phyloP scores from a whole-genome alignment of 2,329 filamentous ascomycete genomes.

The Cladosporium sp. region DNA sequence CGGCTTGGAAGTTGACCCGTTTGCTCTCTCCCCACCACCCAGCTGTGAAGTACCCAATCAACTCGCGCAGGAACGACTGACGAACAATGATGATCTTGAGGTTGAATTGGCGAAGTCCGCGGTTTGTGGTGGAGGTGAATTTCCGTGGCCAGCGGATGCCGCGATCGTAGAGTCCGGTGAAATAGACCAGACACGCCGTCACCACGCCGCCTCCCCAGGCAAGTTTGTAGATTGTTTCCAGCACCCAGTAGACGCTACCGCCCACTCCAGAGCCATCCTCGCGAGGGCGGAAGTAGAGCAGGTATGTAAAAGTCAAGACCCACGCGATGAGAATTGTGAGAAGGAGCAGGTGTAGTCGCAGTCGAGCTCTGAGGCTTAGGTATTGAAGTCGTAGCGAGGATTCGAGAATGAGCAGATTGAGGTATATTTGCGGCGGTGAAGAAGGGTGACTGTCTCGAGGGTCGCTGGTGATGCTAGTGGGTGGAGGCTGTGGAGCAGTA shows the following conservation, averaged over 20 bases:
- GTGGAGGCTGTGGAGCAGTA: slow-evolving; percentile 32
- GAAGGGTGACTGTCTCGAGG: slow-evolving; percentile 79
- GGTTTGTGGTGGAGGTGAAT: slow-evolving; percentile 85
- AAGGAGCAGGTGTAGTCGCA: slow-evolving; percentile 91
- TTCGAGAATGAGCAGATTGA: slow-evolving; percentile 95
- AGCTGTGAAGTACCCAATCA: slow-evolving; percentile 48
- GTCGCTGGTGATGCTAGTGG: slow-evolving; percentile 50
- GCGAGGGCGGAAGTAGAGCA: slow-evolving; percentile 88
- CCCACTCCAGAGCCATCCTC: slow-evolving; percentile 90
- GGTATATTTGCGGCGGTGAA: slow-evolving; percentile 91
- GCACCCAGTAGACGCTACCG: slow-evolving; percentile 92
- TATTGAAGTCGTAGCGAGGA: slow-evolving; percentile 90
- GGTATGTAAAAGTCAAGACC: slow-evolving; percentile 81
- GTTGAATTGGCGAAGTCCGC: slow-evolving; percentile 87
- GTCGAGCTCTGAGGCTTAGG: slow-evolving; percentile 78
- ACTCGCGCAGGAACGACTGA: slow-evolving; percentile 74
- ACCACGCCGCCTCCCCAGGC: slow-evolving; percentile 87
- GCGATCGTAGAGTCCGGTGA: slow-evolving; percentile 91
- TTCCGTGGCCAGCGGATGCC: slow-evolving; percentile 89
- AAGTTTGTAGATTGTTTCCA: slow-evolving; percentile 85
- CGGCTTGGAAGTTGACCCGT: slow-evolving; percentile 32
- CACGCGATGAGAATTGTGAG: slow-evolving; percentile 72
- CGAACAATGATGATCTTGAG: slow-evolving; percentile 90
- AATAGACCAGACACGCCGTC: slow-evolving; percentile 83
- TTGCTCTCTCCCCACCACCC: slow-evolving; percentile 29